Evolutionary conservation across 208 protist species (phyloP).

Genomic region (Vickermania ingenoplastis): DNA sequence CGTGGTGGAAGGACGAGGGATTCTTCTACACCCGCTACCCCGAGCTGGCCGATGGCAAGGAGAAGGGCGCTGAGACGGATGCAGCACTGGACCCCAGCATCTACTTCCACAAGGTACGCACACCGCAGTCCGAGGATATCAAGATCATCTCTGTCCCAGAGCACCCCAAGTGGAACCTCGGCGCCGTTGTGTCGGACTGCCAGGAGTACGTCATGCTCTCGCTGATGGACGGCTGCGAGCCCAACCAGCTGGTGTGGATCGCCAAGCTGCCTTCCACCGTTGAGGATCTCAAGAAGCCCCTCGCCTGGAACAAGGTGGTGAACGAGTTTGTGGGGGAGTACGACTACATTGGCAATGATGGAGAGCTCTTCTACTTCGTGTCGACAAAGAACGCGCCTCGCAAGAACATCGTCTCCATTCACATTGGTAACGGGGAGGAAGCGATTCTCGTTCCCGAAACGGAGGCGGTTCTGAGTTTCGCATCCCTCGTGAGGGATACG

Average conservation of each 20-base stretch:
- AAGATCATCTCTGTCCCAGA: slow-evolving; percentile 59
- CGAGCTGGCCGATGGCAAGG: slow-evolving; percentile 31
- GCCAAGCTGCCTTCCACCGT: slow-evolving; percentile 32
- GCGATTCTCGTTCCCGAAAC: slow-evolving; percentile 61
- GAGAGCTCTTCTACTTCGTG: slow-evolving; percentile 70
- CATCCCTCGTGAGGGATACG: slow-evolving; percentile 43
- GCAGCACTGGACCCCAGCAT: slow-evolving; percentile 59
- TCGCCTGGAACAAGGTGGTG: slow-evolving; percentile 60
- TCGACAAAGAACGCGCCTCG: slow-evolving; percentile 85
- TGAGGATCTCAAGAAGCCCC: slow-evolving; percentile 22
- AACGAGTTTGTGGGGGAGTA: slow-evolving; percentile 86
- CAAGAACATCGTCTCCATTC: slow-evolving; percentile 77
- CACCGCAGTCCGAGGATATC: slow-evolving; percentile 67
- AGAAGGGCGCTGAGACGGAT: slow-evolving; percentile 87
- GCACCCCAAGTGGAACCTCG: slow-evolving; percentile 63
- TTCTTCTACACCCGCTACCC: slow-evolving; percentile 92
- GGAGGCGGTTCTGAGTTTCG: slow-evolving; percentile 56
- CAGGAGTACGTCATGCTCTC: slow-evolving; percentile 64
- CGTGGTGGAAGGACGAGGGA: slow-evolving; percentile 76
- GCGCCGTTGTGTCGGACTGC: slow-evolving; percentile 69
- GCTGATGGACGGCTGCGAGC: slow-evolving; percentile 63
- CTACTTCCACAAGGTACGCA: slow-evolving; percentile 86
- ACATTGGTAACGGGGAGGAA: slow-evolving; percentile 39
- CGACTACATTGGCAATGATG: slow-evolving; percentile 85
- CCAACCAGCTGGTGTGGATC: slow-evolving; percentile 77